Base-by-base conservation (phyloP, 768 basidiomycete species). In the Agrocybe praecox region DNA sequence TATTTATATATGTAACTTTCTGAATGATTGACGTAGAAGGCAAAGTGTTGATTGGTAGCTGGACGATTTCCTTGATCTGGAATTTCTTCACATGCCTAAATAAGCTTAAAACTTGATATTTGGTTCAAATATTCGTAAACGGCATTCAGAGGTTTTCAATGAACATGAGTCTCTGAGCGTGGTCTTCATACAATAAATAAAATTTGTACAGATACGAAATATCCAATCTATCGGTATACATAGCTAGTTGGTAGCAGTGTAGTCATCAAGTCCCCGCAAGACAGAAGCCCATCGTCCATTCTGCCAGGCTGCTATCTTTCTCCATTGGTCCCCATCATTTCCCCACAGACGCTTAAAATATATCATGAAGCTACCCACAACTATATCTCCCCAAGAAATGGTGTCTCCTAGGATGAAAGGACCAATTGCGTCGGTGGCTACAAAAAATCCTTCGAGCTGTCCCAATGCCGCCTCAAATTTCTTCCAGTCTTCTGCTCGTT, bases 361-460 rank as follows among this genome's bases (percentile, higher is more conserved):
- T 0, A 63, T 18, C 6, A 76, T 42, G 23, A 60, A 62, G 14
- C 62, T 59, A 2, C 64, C 77, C 34, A 78, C 42, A 2, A 68
- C 63, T n/a, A 80, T 61, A 62, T 83, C 81, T 5, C 69, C 72
- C 61, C 71, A 81, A 1, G 68, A 68, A 18, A 70, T 50, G 15
- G 55, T 62, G n/a, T 75, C 65, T 1, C 78, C 79, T 55, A 74
- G 63, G 14, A 78, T 46, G 46, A 63, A 75, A 15, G 61, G 67
- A 5, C 67, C 65, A 3, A 56, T 57, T 3, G 49, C 65, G 42
- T 65, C 60, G 24, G 65, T 67, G 46, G 63, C 58, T 49, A 58
- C 55, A 33, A 68, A 60, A 71, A 66, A 73, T 15, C 42, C 55
- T 22, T 59, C 57, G 1, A 68, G 49, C 19, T 42, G 62, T 15